Base-by-base conservation (phyloP, 352 stramenopile genomes). In the Elongisporangium anandrum region DNA sequence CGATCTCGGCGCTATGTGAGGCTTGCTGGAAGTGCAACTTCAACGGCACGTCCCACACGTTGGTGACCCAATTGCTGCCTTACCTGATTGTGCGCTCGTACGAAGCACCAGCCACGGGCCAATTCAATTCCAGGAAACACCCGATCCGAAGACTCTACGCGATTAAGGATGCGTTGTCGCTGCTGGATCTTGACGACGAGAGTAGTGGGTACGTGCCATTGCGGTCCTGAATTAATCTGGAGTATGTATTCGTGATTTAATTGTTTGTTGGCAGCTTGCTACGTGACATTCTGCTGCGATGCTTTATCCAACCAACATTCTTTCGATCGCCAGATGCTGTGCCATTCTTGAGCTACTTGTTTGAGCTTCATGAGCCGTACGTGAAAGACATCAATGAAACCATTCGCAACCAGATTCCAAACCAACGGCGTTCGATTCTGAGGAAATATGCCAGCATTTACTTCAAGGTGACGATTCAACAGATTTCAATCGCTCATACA, bases 361-460 rank as follows among this genome's bases (percentile, higher is more conserved):
- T 97, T 61, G 83, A 86, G 8, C 70, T 97, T 8, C 85, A 97
- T 63, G 66, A 89, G 58, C 77, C 81, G 10, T 95, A 96, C 62
- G 78, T 94, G 23, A 59, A 71, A 23, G 85, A 95, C 57, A 95
- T 97, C 54, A 92, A 96, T 59, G 79, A 87, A 39, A 95, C 87
- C 6, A 94, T 97, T 45, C 76, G 82, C 19, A 95, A 95, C 60
- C 86, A 94, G 60, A 86, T 95, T 38, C 86, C 84, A 13, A 84
- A 88, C 57, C 86, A 95, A 59, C 79, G 85, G 38, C 86, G 86
- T 48, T 90, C 86, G 26, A 90, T 95, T 48, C 64, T 95, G 21
- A 79, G 82, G 52, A 92, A 92, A 54, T 92, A 86, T 38, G 81
- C 79, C 57, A 79, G 45, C 22, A 90, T 95, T 48, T 95, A 95